Percentiles rank a stretch among this genome's conserved stretches.
Evolutionary conservation across 108 stramenopile genomes (phyloP).

Genomic region (Fistulifera solaris): DNA sequence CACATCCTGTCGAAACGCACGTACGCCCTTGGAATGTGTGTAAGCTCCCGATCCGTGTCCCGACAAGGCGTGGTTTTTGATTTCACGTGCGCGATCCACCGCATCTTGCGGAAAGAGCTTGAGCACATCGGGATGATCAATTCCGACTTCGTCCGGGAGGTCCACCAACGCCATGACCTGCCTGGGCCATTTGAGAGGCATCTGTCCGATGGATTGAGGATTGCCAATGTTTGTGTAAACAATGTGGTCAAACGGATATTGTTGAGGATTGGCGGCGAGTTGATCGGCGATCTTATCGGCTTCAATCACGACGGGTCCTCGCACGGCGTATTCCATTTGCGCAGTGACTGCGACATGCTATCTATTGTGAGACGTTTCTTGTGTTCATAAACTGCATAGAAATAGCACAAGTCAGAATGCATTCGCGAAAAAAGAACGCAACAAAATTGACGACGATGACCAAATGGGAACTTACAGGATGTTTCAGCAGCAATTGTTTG

Average conservation of each 20-base stretch:
- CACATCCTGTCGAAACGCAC: conserved; percentile 65
- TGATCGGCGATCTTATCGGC: conserved; percentile 67
- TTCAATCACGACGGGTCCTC: conserved; percentile 72
- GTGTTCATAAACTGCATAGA: neutral
- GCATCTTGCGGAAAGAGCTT: conserved; percentile 69
- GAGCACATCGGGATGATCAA: conserved; percentile 56
- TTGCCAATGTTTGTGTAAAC: conserved; percentile 98
- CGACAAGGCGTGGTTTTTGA: conserved; percentile 38
- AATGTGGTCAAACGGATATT: conserved; percentile 71
- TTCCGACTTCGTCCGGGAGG: conserved; percentile 59
- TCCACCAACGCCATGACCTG: conserved; percentile 87
- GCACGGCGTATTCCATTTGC: conserved; percentile 85
- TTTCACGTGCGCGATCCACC: conserved; percentile 52
- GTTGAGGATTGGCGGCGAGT: conserved; percentile 7
- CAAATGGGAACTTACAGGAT: too few species aligned
- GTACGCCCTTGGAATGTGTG: conserved; percentile 77
- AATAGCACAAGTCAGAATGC: too few species aligned
- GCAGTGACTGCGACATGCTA: conserved; percentile 51
- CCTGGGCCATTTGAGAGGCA: conserved; percentile 91
- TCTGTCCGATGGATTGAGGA: conserved; percentile 93
- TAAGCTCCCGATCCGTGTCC: conserved; percentile 79
- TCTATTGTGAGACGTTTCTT: conserved; percentile 34
- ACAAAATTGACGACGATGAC: too few species aligned
- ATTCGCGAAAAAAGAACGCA: too few species aligned
- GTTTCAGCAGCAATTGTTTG: too few species aligned